Evolutionary conservation across 1,284 basidiomycete genomes (phyloP).

Genomic region (Stygiomarasmius scandens): DNA sequence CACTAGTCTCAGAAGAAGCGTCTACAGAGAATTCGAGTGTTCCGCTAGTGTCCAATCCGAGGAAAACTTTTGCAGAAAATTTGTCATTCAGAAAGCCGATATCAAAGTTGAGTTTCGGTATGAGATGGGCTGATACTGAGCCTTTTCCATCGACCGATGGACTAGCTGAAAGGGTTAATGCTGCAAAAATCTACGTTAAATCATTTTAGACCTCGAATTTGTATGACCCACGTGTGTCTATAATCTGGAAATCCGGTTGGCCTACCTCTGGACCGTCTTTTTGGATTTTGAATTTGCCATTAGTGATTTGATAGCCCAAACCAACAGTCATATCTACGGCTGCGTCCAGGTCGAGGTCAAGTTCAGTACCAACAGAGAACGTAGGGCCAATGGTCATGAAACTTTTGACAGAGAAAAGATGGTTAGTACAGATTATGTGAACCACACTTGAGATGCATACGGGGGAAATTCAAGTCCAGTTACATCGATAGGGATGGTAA

Average conservation of each 20-base stretch:
- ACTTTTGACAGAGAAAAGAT: constrained; percentile 22
- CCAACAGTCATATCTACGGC: constrained; percentile 42
- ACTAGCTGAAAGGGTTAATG: constrained; percentile 43
- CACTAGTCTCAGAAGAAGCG: constrained; percentile 12
- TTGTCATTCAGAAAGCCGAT: constrained; percentile 40
- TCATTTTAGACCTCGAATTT: too few species aligned
- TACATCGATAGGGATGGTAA: constrained; percentile 1
- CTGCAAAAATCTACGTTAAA: constrained; percentile 24
- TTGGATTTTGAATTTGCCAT: constrained; percentile 34
- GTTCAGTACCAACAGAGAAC: constrained; percentile 36
- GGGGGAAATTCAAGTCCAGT: constrained; percentile 10
- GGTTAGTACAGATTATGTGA: too few species aligned
- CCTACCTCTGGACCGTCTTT: constrained; percentile 3
- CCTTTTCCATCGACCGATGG: constrained; percentile 43
- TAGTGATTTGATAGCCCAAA: constrained; percentile 37
- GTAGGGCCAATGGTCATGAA: constrained; percentile 43
- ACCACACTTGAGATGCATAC: constrained; percentile 15
- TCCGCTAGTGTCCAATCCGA: constrained; percentile 49
- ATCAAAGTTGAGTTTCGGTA: constrained; percentile 49
- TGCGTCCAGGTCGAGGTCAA: constrained; percentile 42
- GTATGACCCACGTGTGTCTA: constrained; percentile 41
- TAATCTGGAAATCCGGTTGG: constrained; percentile 26
- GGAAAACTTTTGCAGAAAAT: constrained; percentile 41
- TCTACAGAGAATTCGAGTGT: constrained; percentile 38
- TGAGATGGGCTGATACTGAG: constrained; percentile 48